These are phyloP conservation scores for Geranomyces variabilis DNA, from an alignment of 192 early-diverging fungal genomes.

Conservation along the genomic window DNA sequence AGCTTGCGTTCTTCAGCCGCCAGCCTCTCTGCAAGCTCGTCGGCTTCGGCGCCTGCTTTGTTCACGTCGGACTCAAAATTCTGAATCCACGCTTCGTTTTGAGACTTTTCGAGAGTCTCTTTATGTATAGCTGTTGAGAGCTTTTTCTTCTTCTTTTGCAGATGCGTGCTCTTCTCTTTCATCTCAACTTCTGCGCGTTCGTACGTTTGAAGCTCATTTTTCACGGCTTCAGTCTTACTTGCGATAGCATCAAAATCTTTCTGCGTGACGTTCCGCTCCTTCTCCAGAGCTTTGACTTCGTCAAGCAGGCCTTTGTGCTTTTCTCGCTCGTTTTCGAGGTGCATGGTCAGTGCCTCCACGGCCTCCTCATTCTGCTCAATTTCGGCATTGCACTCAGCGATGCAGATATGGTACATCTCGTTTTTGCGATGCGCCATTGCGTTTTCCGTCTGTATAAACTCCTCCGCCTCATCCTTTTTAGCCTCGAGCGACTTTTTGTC, in stretches of 20 bases:
- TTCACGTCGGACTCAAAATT: slow-evolving; percentile 70
- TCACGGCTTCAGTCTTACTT: slow-evolving; percentile 58
- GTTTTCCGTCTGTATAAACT: slow-evolving; percentile 81
- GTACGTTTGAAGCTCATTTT: slow-evolving; percentile 62
- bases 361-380: slow-evolving; percentile 51
- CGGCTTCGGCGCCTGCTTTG: slow-evolving; percentile 61
- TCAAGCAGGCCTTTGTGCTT: slow-evolving; percentile 66
- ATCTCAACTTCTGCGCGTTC: slow-evolving; percentile 74
- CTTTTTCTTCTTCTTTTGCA: slow-evolving; percentile 80
- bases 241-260: slow-evolving; percentile 63
- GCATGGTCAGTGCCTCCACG: slow-evolving; percentile 50
- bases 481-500: slow-evolving; percentile 81
- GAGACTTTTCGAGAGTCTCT: slow-evolving; percentile 58
- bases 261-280: slow-evolving; percentile 52
- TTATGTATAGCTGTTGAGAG: slow-evolving; percentile 65
- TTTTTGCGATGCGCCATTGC: slow-evolving; percentile 73
- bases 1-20: slow-evolving; percentile 69
- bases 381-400: slow-evolving; percentile 64
- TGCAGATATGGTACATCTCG: slow-evolving; percentile 72
- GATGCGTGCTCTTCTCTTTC: slow-evolving; percentile 83
- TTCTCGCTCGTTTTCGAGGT: slow-evolving; percentile 62
- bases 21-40: slow-evolving; percentile 64
- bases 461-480: slow-evolving; percentile 79
- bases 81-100: slow-evolving; percentile 67
- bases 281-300: slow-evolving; percentile 66